phyloP scores from a whole-genome alignment of 495 filamentous ascomycete species.

The Ramalina intermedia region DNA sequence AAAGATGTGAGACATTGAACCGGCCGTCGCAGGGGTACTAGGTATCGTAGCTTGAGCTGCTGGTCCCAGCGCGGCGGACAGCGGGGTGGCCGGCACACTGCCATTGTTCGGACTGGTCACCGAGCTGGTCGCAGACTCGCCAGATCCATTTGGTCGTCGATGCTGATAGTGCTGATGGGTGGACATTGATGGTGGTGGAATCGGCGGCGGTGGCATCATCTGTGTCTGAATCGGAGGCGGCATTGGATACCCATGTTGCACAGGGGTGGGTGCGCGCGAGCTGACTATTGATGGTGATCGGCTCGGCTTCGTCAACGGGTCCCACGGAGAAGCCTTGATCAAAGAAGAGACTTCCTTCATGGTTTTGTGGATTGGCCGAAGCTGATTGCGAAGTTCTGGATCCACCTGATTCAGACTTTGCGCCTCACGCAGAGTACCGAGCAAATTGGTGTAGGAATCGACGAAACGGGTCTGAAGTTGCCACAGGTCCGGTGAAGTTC shows the following conservation, averaged over 20 bases:
- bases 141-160: conserved; percentile 6
- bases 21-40: conserved; percentile 57
- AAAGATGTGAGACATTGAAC: conserved; percentile 49
- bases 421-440: conserved; percentile 54
- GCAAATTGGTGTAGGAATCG: conserved; percentile 59
- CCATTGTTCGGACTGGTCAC: conserved; percentile 17
- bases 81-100: conserved; percentile 48
- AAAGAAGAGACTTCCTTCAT: conserved; percentile 60
- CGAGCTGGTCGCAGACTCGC: conserved; percentile 23
- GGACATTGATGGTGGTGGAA: conserved; percentile 1
- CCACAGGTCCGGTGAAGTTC: conserved; percentile 72
- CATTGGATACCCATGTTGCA: neutral
- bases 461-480: conserved; percentile 63
- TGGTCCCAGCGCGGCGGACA: conserved; percentile 75
- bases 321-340: conserved; percentile 70
- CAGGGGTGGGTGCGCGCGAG: neutral
- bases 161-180: conserved; percentile 7
- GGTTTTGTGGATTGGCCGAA: conserved; percentile 61
- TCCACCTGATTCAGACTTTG: conserved; percentile 49
- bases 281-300: neutral
- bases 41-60: conserved; percentile 83
- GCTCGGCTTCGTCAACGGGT: conserved; percentile 32
- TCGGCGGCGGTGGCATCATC: neutral
- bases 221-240: neutral
- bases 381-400: conserved; percentile 48